Base-by-base conservation (phyloP, 1,284 basidiomycete genomes). In the Ustilago sp. region DNA sequence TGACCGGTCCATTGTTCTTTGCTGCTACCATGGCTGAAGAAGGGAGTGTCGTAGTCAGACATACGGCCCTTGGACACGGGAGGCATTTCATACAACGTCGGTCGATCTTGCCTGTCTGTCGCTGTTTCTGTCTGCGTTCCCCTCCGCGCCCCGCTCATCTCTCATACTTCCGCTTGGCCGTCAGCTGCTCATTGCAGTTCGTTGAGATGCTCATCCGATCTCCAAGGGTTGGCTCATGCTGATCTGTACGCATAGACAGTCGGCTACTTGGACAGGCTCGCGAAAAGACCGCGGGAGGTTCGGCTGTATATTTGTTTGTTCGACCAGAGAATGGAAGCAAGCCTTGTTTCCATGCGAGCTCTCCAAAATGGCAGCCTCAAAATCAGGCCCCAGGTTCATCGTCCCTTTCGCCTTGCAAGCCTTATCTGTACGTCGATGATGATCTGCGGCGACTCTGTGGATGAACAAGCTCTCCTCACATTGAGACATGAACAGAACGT, bases 301-400 rank as follows among this genome's bases (percentile, higher is more conserved):
- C 45, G 45, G 45, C 45, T 23, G 19, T n/a, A n/a, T n/a, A 48
- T 48, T 48, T 48, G 45, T 48, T 48, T 48, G 45, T 48, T 48
- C 45, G 45, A 7, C 45, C 45, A 48, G 45, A 48, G 17, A 48
- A 48, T 11, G 8, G 38, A 17, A 23, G 19, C 19, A 9, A 48
- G 45, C 45, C 45, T 48, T 9, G 45, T 48, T 28, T 48, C 45
- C n/a, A 48, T 48, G 45, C 23, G 45, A 48, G 15, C 13, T 28
- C 39, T 41, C 17, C 1, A 17, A 41, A 41, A 15, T 17, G 13
- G 17, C 39, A 41, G 39, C 39, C 39, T 41, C 15, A 41, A 5
- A 23, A 48, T 19, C 5, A 11, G 3, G 45, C 45, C 28, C n/a
- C n/a, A 23, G 8, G 19, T 19, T 48, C 19, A 48, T 13, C 19